Evolutionary conservation across 2,329 filamentous ascomycete species (phyloP), one percentile per base, ranked within the genome.

Genomic region (Fusarium burgessii): DNA sequence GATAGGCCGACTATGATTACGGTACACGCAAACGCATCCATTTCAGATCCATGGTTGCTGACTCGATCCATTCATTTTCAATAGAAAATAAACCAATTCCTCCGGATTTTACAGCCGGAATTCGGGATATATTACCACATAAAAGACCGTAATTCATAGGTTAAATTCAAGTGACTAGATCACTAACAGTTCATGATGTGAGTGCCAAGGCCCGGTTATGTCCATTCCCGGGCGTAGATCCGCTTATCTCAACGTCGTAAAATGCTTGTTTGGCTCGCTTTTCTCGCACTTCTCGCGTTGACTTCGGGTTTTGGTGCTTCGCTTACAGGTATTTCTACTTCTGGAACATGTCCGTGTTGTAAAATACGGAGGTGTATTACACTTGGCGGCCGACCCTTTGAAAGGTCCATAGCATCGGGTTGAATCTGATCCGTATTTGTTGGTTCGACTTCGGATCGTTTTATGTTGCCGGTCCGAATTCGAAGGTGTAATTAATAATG

Each of bases 301-400:
- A 11, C 15, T 40, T 67, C 64, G 62, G 35, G 25, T 62, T 45
- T 42, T 29, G 13, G 11, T 15, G 32, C 47, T 29, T 45, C 50
- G 62, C 62, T 64, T 50, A 62, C 47, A 62, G 12, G 20, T 15
- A 42, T 62, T 43, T 32, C 61, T 57, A 5, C 43, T 62, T 38
- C 29, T 59, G 35, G 61, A 32, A 23, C 38, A 20, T n/a, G 20
- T 51, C 47, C 32, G 32, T 51, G 12, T 51, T 12, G n/a, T 32
- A 18, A 23, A 36, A 25, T 51, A 51, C 25, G 41, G 20, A 47
- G 36, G n/a, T 12, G n/a, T 18, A 47, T 27, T 50, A 58, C 38
- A 51, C 23, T 50, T 43, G 57, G 70, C 72, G 72, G 72, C 72
- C 72, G 69, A 71, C 62, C 71, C 70, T 57, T 63, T 55, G 32